A percentile compares a stretch with the other conserved stretches of the same genome.
Conservation (phyloP, 1,284 basidiomycete genomes). For the Leccinum angustisporum region DNA sequence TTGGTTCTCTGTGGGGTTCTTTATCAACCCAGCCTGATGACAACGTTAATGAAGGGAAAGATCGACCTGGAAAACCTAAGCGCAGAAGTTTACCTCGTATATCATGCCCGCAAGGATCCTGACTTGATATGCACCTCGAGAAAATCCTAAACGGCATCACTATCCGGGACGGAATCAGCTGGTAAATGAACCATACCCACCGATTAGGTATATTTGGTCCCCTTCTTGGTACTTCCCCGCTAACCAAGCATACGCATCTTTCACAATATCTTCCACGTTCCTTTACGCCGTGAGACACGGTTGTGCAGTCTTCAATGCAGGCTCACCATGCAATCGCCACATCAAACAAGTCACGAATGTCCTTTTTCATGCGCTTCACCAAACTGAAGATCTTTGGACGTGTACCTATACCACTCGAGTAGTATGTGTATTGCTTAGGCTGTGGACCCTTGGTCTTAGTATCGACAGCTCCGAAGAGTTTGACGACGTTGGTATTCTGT, state of each 20-base stretch:
- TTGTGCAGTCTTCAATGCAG: neutral
- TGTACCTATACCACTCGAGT: constrained; percentile 44
- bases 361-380: constrained; percentile 20
- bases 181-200: constrained; percentile 28
- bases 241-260: constrained; percentile 41
- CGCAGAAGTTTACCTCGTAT: constrained; percentile 16
- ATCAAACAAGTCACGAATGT: constrained; percentile 20
- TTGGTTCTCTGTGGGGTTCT: constrained; percentile 24
- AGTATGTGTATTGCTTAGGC: constrained; percentile 36
- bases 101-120: constrained; percentile 34
- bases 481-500: constrained; percentile 27
- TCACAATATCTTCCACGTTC: constrained; percentile 36
- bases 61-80: neutral
- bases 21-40: constrained; percentile 33
- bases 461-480: constrained; percentile 20
- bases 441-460: constrained; percentile 19
- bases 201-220: constrained; percentile 1
- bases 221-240: constrained; percentile 33
- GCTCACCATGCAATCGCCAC: constrained; percentile 26
- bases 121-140: constrained; percentile 39
- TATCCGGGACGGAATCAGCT: neutral
- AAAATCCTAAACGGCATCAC: constrained; percentile 28
- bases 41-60: neutral
- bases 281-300: constrained; percentile 20
- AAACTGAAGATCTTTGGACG: constrained; percentile 31